Percentiles rank a stretch among this genome's conserved stretches.
Conservation (phyloP, 2,329 filamentous ascomycete genomes). For the Alternaria conjuncta region DNA sequence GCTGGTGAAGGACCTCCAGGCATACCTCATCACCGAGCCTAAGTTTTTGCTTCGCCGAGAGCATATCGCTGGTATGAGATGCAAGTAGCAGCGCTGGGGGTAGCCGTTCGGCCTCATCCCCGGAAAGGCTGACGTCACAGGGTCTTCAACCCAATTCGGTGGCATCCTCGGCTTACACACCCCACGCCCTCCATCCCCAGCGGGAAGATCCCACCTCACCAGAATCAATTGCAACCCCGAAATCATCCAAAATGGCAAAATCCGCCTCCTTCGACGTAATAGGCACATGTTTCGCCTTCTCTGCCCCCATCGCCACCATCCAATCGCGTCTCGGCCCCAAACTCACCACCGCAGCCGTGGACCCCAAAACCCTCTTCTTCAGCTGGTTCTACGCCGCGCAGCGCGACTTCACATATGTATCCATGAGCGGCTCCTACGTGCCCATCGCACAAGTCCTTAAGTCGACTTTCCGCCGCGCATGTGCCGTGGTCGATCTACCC, state of each 20-base stretch:
- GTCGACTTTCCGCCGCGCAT: constrained; percentile 29
- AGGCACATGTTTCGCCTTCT: constrained; percentile 33
- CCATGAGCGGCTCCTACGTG: constrained; percentile 22
- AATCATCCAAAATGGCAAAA: constrained; percentile 11
- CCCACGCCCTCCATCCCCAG: background rate
- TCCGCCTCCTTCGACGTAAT: constrained; percentile 37
- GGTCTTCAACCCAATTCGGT: background rate
- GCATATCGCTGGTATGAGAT: background rate
- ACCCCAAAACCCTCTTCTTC: constrained; percentile 35
- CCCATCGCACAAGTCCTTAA: constrained; percentile 31
- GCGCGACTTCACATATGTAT: constrained; percentile 35
- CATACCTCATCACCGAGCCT: background rate
- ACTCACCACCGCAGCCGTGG: constrained; percentile 16
- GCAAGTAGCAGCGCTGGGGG: background rate
- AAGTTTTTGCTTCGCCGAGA: background rate
- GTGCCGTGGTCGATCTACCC: constrained; percentile 25
- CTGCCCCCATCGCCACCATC: constrained; percentile 25
- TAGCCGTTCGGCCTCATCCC: background rate
- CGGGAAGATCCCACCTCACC: background rate
- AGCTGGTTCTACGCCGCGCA: constrained; percentile 37
- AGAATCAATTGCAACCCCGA: background rate
- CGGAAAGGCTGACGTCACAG: constrained; percentile 9
- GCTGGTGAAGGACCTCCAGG: background rate
- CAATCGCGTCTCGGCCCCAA: constrained; percentile 19
- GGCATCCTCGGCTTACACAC: background rate